phyloP scores from a whole-genome alignment of 2,329 filamentous ascomycete species.

The Aspergillus sp. region DNA sequence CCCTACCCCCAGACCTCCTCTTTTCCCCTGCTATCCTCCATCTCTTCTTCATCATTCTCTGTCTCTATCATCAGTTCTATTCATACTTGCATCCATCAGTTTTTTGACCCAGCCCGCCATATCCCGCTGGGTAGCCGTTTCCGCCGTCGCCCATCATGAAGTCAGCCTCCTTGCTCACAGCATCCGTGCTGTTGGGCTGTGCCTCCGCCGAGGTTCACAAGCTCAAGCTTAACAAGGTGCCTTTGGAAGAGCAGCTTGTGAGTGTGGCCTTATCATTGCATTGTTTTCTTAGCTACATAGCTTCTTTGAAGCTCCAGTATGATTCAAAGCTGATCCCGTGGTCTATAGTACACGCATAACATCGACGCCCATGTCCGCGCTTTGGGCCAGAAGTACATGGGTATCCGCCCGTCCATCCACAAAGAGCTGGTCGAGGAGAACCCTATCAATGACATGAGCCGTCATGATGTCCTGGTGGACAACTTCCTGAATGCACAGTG shows the following conservation, averaged over 20 bases:
- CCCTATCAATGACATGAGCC: constrained; percentile 63
- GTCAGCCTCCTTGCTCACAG: constrained; percentile 75
- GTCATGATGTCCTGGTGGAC: constrained; percentile 82
- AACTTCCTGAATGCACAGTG: constrained; percentile 99
- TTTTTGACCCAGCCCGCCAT: constrained; percentile 16
- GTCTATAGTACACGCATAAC: constrained; percentile 67
- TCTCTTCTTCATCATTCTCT: constrained; percentile 26
- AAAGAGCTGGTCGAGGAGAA: constrained; percentile 77
- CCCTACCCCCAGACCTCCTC: constrained; percentile 23
- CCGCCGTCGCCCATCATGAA: constrained; percentile 65
- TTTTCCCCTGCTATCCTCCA: constrained; percentile 19
- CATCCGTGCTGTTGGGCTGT: constrained; percentile 76
- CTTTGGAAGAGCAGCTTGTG: constrained; percentile 89
- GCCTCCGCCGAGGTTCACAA: constrained; percentile 87
- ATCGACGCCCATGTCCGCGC: constrained; percentile 79
- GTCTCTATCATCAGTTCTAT: constrained; percentile 26
- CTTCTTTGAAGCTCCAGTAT: neutral
- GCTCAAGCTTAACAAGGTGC: constrained; percentile 97
- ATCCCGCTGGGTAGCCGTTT: constrained; percentile 8
- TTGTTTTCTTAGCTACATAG: neutral
- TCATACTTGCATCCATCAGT: constrained; percentile 18
- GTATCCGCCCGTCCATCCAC: constrained; percentile 69
- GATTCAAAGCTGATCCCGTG: constrained; percentile 14
- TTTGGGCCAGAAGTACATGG: constrained; percentile 96
- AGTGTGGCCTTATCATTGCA: constrained; percentile 39